Evolutionary conservation across 1,284 basidiomycete species (phyloP).

Genomic region (Sphaerobolus stellatus): DNA sequence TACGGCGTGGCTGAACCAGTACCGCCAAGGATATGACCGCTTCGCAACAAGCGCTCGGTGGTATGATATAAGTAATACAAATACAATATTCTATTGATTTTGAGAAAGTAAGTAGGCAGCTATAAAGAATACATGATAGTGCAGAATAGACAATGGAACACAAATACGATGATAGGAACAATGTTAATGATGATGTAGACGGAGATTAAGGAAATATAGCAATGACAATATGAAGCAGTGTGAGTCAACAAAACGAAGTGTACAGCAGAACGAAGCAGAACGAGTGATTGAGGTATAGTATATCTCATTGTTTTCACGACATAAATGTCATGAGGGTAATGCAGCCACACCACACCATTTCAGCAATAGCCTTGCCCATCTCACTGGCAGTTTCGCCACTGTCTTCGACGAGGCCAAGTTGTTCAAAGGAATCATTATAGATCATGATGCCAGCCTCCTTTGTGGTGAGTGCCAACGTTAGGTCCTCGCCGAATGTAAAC

Average conservation of each 20-base stretch:
- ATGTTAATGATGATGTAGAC: background rate
- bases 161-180: background rate
- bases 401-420: conserved; percentile 50
- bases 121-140: no score
- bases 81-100: no score
- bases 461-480: conserved; percentile 56
- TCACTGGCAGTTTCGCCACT: conserved; percentile 50
- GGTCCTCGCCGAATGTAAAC: no score
- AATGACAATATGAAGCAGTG: no score
- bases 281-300: no score
- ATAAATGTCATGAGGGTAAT: conserved; percentile 71
- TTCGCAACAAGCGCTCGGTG: no score
- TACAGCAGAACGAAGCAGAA: no score
- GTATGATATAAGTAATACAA: no score
- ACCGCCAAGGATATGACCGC: no score
- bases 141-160: background rate
- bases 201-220: conserved; percentile 1
- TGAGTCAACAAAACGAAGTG: background rate
- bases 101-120: no score
- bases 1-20: no score
- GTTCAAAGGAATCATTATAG: conserved; percentile 62
- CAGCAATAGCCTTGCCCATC: conserved; percentile 71
- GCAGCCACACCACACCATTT: conserved; percentile 80
- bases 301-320: conserved; percentile 6
- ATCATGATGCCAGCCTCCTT: conserved; percentile 69